Conservation (phyloP, 768 basidiomycete species). For the Suillus decipiens region DNA sequence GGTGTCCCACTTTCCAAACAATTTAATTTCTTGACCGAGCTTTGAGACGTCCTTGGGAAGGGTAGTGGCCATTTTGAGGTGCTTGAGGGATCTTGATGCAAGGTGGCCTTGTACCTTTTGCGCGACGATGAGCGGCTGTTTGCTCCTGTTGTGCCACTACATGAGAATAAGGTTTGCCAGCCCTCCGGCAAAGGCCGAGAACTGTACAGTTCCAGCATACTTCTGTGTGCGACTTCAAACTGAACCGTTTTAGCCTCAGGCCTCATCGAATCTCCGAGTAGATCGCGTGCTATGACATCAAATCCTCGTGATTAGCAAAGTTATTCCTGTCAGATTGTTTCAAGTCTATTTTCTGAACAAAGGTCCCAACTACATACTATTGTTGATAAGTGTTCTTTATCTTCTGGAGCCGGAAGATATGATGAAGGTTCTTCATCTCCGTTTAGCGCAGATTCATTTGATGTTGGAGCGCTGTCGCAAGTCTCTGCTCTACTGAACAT, state of each 20-base stretch:
- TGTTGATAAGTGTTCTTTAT: background rate
- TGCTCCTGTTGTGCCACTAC: conserved; percentile 19
- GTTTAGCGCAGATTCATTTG: background rate
- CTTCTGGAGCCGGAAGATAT: background rate
- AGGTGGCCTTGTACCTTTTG: conserved; percentile 20
- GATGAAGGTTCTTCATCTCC: background rate
- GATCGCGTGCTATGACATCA: background rate
- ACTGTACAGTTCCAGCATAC: conserved; percentile 30
- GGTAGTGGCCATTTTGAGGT: conserved; percentile 66
- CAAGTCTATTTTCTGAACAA: background rate
- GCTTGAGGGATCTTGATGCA: conserved; percentile 33
- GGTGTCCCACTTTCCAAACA: conserved; percentile 99
- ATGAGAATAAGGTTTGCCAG: conserved; percentile 27
- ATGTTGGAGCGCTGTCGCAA: background rate
- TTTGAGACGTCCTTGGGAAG: conserved; percentile 83
- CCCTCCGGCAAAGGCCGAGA: conserved; percentile 24
- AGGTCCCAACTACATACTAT: background rate
- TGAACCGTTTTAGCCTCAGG: background rate
- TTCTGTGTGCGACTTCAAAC: background rate
- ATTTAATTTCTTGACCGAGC: conserved; percentile 85
- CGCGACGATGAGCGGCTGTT: conserved; percentile 28
- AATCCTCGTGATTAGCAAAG: background rate
- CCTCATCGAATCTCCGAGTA: background rate
- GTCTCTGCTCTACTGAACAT: background rate
- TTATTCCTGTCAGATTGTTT: background rate